Evolutionary conservation across 345 rosid species (phyloP).

Genomic region (Eucalyptus tenuipes): DNA sequence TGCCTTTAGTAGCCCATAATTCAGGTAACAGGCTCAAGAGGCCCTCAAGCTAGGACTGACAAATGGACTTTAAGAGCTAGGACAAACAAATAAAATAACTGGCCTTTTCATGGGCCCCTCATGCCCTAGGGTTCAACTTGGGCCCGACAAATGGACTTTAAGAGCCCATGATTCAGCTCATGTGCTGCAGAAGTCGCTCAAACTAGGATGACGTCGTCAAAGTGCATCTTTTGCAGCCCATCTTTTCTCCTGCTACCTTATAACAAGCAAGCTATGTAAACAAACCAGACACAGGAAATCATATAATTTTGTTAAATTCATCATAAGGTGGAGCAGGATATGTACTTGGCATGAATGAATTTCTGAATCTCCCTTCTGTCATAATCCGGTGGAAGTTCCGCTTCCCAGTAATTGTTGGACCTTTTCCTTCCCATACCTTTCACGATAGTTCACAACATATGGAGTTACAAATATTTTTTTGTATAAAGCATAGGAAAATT

Average conservation of each 20-base stretch:
- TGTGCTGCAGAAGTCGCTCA: too few species aligned
- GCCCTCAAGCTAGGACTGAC: too few species aligned
- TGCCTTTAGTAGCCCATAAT: too few species aligned
- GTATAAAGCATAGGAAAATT: background rate
- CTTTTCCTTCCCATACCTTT: constrained; percentile 38
- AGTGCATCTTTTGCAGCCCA: constrained; percentile 20
- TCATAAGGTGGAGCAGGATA: background rate
- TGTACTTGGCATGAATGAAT: constrained; percentile 38
- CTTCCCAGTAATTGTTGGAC: constrained; percentile 31
- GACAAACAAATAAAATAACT: too few species aligned
- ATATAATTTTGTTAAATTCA: background rate
- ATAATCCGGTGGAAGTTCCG: constrained; percentile 24
- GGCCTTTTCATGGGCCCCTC: too few species aligned
- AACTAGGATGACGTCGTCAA: background rate
- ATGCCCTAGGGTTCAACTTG: too few species aligned
- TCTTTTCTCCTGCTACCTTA: constrained; percentile 31
- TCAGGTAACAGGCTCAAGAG: too few species aligned
- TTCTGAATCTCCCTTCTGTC: constrained; percentile 25
- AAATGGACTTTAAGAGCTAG: too few species aligned
- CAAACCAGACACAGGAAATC: background rate
- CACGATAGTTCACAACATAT: background rate
- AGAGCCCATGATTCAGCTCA: too few species aligned
- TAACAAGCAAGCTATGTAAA: background rate
- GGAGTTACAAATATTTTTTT: background rate
- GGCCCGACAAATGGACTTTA: too few species aligned